Conservation (phyloP, 83 land plant species). For the Thuja plicata region DNA sequence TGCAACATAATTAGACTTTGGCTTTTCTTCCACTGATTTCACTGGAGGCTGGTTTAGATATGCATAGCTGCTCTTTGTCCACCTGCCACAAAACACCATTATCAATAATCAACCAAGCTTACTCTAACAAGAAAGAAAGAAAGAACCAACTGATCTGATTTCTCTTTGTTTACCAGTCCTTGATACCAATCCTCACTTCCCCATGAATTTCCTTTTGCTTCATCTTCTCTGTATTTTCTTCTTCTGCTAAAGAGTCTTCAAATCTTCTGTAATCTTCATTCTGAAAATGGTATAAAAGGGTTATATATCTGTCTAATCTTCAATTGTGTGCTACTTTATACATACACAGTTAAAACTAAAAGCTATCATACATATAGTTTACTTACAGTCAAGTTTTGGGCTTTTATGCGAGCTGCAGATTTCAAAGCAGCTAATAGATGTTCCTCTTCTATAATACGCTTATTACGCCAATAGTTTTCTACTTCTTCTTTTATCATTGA, state of each 20-base stretch:
- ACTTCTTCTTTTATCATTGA: conserved; percentile 9
- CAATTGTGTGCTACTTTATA: too few relatives aligned
- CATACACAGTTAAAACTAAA: neutral
- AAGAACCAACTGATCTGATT: neutral
- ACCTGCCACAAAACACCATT: neutral
- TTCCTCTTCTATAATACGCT: conserved; percentile 11
- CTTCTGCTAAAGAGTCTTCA: neutral
- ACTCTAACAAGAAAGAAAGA: too few relatives aligned
- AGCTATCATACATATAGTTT: neutral
- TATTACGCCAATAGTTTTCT: neutral
- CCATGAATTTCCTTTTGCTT: neutral
- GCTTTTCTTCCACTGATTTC: neutral
- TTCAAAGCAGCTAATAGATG: conserved; percentile 1
- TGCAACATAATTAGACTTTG: neutral
- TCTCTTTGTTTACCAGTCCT: neutral
- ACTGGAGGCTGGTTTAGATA: conserved; percentile 3
- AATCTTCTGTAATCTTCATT: conserved; percentile 4
- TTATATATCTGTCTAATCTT: neutral
- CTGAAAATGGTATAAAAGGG: too few relatives aligned
- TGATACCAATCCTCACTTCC: neutral
- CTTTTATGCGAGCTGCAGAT: neutral
- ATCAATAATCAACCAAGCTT: neutral
- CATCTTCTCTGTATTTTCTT: neutral
- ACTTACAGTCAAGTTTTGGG: neutral
- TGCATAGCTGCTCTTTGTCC: conserved; percentile 14